Evolutionary conservation across 805 yeast genomes (phyloP).

Genomic region (Lipomyces sp.): DNA sequence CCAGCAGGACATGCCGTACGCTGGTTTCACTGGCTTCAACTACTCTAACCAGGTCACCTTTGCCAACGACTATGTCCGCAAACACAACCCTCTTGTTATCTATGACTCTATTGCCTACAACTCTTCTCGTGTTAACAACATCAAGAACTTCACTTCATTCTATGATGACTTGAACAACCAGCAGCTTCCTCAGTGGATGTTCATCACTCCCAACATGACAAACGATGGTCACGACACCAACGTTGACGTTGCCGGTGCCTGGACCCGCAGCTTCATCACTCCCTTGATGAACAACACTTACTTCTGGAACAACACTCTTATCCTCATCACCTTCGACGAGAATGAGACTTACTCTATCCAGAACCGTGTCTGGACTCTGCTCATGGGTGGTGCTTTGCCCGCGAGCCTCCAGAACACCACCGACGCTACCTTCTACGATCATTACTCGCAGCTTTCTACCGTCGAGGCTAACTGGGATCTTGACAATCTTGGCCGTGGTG

Average conservation of each 20-base stretch:
- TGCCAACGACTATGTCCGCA: constrained; percentile 57
- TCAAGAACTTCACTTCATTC: constrained; percentile 56
- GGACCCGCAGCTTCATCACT: constrained; percentile 53
- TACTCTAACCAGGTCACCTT: constrained; percentile 51
- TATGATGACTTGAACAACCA: constrained; percentile 46
- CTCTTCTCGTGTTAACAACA: constrained; percentile 49
- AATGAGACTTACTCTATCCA: constrained; percentile 51
- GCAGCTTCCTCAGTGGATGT: constrained; percentile 56
- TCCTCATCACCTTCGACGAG: constrained; percentile 58
- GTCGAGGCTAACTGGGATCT: constrained; percentile 58
- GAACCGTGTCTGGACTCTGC: constrained; percentile 54
- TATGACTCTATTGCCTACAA: constrained; percentile 50
- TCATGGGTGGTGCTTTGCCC: constrained; percentile 54
- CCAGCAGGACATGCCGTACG: constrained; percentile 58
- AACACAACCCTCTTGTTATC: constrained; percentile 56
- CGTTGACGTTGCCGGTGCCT: constrained; percentile 53
- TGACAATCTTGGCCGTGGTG: constrained; percentile 56
- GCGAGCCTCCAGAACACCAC: constrained; percentile 50
- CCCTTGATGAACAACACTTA: constrained; percentile 51
- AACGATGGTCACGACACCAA: constrained; percentile 59
- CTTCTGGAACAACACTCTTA: constrained; percentile 54
- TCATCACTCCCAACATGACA: constrained; percentile 60
- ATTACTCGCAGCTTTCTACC: constrained; percentile 56
- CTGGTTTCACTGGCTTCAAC: constrained; percentile 57
- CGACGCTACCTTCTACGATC: constrained; percentile 57